Evolutionary conservation across 306 rosid species (phyloP).

Genomic region (Vigna angularis): DNA sequence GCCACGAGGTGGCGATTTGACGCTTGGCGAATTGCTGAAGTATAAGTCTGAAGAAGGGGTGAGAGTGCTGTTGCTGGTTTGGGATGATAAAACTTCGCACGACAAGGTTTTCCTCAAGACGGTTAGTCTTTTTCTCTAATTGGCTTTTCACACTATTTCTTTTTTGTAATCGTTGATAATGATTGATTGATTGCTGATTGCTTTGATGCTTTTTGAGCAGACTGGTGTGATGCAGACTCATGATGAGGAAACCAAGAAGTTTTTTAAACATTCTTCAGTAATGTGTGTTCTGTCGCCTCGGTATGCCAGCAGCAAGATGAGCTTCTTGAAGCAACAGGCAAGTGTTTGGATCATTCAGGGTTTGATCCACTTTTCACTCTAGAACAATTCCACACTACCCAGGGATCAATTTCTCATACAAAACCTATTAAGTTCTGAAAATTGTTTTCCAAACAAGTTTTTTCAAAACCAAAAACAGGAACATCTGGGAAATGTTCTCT

Average conservation of each 20-base stretch:
- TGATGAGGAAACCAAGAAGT: slow-evolving; percentile 84
- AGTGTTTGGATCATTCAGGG: slow-evolving; percentile 33
- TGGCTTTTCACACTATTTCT: background rate
- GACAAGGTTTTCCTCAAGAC: slow-evolving; percentile 64
- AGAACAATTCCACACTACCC: background rate
- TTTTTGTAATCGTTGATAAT: background rate
- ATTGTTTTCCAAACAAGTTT: background rate
- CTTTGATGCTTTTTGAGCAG: slow-evolving; percentile 55
- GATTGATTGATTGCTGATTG: background rate
- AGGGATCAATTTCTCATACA: background rate
- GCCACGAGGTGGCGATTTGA: slow-evolving; percentile 77
- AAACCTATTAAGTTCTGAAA: background rate
- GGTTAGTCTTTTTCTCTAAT: slow-evolving; percentile 47
- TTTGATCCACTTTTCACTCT: background rate
- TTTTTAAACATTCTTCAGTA: slow-evolving; percentile 95
- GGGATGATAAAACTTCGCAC: slow-evolving; percentile 96
- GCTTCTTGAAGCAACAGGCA: slow-evolving; percentile 81
- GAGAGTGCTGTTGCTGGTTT: slow-evolving; percentile 74
- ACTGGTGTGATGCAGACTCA: slow-evolving; percentile 87
- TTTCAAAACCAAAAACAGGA: background rate
- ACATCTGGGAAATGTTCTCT: background rate
- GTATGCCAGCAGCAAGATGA: slow-evolving; percentile 76
- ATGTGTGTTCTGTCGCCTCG: slow-evolving; percentile 87
- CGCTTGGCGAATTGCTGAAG: slow-evolving; percentile 93
- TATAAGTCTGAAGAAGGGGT: slow-evolving; percentile 95